Evolutionary conservation across 225 moss, liverwort and hornwort genomes (phyloP).

Genomic region (Sphagnum tenellum): DNA sequence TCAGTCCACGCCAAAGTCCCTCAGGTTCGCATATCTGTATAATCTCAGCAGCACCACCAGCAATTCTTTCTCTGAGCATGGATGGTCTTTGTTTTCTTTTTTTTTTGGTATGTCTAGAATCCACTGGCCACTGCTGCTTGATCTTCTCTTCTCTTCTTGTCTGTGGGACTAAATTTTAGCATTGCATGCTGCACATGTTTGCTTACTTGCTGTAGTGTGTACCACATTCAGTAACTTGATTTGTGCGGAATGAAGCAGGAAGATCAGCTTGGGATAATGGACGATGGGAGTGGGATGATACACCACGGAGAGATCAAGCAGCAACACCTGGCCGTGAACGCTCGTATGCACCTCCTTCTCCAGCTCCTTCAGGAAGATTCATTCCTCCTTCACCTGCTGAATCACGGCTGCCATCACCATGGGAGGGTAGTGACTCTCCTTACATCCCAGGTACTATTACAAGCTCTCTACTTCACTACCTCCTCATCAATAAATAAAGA

Average conservation of each 20-base stretch:
- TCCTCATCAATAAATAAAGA: too few relatives aligned
- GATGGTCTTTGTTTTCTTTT: too few relatives aligned
- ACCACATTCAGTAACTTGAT: too few relatives aligned
- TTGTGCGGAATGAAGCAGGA: slow-evolving; percentile 3
- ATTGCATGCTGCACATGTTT: too few relatives aligned
- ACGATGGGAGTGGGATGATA: slow-evolving; percentile 90
- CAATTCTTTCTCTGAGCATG: not conserved
- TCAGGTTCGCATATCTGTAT: slow-evolving; percentile 19
- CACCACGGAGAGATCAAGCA: slow-evolving; percentile 48
- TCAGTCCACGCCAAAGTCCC: slow-evolving; percentile 28
- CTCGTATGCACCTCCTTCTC: slow-evolving; percentile 32
- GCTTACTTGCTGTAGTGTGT: too few relatives aligned
- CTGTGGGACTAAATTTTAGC: too few relatives aligned
- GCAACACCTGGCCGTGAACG: slow-evolving; percentile 45
- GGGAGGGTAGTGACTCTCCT: slow-evolving; percentile 75
- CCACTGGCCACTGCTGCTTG: too few relatives aligned
- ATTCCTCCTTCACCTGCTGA: slow-evolving; percentile 87
- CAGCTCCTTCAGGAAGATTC: slow-evolving; percentile 52
- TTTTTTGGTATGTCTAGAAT: too few relatives aligned
- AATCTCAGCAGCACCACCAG: too few relatives aligned
- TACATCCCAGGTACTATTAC: slow-evolving; percentile 10
- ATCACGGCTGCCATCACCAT: slow-evolving; percentile 80
- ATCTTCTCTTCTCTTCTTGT: too few relatives aligned
- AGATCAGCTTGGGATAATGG: slow-evolving; percentile 64
- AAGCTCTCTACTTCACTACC: too few relatives aligned